Evolutionary conservation across 129 eudicot species (phyloP).

Genomic region (Pseudognaphalium luteoalbum): DNA sequence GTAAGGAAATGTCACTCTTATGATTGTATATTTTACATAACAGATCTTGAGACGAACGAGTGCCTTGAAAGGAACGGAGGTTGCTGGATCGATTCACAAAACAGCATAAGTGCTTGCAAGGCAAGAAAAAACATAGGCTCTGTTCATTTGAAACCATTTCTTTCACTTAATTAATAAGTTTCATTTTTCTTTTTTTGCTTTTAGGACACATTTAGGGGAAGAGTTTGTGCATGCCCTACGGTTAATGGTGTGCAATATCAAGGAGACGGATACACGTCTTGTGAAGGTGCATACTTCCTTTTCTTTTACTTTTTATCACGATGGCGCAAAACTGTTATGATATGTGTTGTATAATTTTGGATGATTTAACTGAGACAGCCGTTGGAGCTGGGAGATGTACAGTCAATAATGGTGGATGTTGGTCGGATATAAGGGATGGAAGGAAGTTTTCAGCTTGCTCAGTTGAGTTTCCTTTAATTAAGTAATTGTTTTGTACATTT

Average conservation of each 20-base stretch:
- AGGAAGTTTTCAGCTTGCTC: constrained; percentile 71
- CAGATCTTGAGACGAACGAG: constrained; percentile 87
- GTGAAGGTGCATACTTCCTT: constrained; percentile 48
- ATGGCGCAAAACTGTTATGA: neutral
- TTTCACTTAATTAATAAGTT: neutral
- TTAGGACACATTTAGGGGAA: constrained; percentile 94
- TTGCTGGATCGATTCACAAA: constrained; percentile 71
- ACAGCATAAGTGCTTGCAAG: constrained; percentile 84
- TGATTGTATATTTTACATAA: neutral
- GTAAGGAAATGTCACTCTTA: constrained; percentile 10
- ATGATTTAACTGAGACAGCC: constrained; percentile 47
- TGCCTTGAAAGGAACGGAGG: constrained; percentile 88
- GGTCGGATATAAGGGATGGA: constrained; percentile 75
- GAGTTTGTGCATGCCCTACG: constrained; percentile 86
- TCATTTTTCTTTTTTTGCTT: neutral
- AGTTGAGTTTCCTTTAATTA: constrained; percentile 41
- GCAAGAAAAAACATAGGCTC: constrained; percentile 31
- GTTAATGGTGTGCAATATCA: constrained; percentile 74
- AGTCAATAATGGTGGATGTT: constrained; percentile 84
- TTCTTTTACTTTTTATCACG: neutral
- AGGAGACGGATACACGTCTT: constrained; percentile 91
- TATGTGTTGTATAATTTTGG: neutral
- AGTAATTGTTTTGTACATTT: neutral
- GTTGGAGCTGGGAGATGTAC: constrained; percentile 90
- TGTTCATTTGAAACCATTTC: neutral